Conservation (phyloP, 2,329 filamentous ascomycete genomes). For the Cadophora malorum region DNA sequence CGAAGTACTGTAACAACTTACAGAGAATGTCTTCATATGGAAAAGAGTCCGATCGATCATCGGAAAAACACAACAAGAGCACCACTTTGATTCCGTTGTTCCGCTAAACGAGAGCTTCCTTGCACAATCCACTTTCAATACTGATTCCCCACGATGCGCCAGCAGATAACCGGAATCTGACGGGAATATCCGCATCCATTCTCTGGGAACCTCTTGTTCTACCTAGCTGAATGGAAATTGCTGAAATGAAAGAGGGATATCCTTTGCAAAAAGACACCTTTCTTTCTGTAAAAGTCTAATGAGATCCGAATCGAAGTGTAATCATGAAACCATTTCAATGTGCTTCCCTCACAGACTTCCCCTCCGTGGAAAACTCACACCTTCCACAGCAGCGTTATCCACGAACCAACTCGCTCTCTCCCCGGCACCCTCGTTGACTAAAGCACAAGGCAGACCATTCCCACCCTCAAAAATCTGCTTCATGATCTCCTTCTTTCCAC, state of each 20-base stretch:
- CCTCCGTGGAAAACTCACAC: conserved; percentile 80
- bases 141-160: neutral
- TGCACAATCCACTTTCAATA: neutral
- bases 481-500: conserved; percentile 87
- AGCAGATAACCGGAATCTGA: neutral
- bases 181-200: neutral
- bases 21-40: no score
- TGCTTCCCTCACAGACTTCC: conserved; percentile 59
- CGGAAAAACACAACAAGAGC: neutral
- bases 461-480: conserved; percentile 88
- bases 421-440: conserved; percentile 84
- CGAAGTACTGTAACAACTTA: neutral
- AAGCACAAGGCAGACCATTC: conserved; percentile 77
- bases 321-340: neutral
- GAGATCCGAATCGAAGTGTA: conserved; percentile 12
- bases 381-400: conserved; percentile 83
- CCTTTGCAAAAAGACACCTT: neutral
- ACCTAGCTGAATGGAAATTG: neutral
- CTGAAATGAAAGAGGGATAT: conserved; percentile 3
- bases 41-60: neutral
- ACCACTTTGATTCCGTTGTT: neutral
- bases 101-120: neutral
- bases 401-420: conserved; percentile 97
- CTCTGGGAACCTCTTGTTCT: neutral
- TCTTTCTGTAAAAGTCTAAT: conserved; percentile 16